Conservation (phyloP, 352 stramenopile species). For the Phytophthora syringae region DNA sequence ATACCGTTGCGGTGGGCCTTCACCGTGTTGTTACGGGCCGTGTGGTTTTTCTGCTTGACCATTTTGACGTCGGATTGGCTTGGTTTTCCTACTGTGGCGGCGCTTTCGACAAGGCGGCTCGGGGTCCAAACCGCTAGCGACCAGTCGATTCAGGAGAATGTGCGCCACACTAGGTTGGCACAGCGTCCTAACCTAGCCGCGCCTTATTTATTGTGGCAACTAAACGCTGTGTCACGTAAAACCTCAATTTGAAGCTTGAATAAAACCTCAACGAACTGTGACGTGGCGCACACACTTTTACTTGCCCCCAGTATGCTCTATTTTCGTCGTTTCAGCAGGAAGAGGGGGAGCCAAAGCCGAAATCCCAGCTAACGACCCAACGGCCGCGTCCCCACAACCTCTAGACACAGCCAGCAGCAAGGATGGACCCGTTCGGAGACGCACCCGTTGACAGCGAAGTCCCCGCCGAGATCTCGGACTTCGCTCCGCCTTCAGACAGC, state of each 20-base stretch:
- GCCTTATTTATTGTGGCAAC: not conserved
- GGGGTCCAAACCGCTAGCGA: conserved; percentile 35
- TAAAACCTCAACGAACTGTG: conserved; percentile 14
- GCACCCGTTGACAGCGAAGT: conserved; percentile 33
- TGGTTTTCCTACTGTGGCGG: conserved; percentile 59
- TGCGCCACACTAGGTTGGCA: conserved; percentile 8
- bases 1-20: conserved; percentile 98
- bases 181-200: not conserved
- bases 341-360: conserved; percentile 26
- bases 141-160: conserved; percentile 28
- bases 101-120: not conserved
- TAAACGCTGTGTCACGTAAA: conserved; percentile 7
- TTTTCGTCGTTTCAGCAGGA: conserved; percentile 21
- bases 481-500: conserved; percentile 59
- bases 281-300: conserved; percentile 18
- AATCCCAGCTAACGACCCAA: conserved; percentile 28
- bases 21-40: conserved; percentile 96
- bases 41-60: conserved; percentile 98
- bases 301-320: conserved; percentile 21
- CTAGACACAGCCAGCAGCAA: conserved; percentile 14
- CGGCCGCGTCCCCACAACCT: conserved; percentile 9
- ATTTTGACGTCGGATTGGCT: conserved; percentile 71
- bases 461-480: conserved; percentile 57
- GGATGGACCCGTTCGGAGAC: conserved; percentile 76
- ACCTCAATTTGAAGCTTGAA: conserved; percentile 34